Conservation (phyloP, 306 rosid genomes). For the Vigna angularis region DNA sequence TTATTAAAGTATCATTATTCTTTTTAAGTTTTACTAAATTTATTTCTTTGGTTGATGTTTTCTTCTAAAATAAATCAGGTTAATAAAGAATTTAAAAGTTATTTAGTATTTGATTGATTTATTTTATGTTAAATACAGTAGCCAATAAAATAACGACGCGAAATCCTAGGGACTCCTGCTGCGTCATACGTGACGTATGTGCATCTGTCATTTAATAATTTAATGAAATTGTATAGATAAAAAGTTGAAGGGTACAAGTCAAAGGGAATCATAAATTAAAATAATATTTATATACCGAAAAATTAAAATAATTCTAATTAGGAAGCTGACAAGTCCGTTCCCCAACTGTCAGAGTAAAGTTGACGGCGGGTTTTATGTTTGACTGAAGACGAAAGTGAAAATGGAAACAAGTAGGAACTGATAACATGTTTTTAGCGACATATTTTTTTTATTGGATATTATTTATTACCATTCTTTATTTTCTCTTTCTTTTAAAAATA, state of each 20-base stretch:
- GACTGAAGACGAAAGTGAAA: background rate
- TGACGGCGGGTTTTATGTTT: background rate
- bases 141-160: background rate
- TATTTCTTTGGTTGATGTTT: too few species aligned
- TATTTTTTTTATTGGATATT: background rate
- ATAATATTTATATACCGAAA: background rate
- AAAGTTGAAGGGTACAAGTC: background rate
- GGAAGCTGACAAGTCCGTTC: background rate
- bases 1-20: too few species aligned
- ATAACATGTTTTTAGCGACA: background rate
- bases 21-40: too few species aligned
- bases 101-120: too few species aligned
- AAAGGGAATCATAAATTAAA: background rate
- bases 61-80: too few species aligned
- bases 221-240: background rate
- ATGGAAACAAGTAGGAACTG: background rate
- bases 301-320: background rate
- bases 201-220: constrained; percentile 7
- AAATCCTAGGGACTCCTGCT: too few species aligned
- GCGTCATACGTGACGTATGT: background rate
- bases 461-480: background rate
- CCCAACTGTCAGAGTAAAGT: background rate
- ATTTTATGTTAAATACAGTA: too few species aligned
- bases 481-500: too few species aligned
- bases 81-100: too few species aligned